A percentile compares a stretch with the other conserved stretches of the same genome.
Evolutionary conservation across 129 eudicot species (phyloP).

Genomic region (Deinandra increscens): DNA sequence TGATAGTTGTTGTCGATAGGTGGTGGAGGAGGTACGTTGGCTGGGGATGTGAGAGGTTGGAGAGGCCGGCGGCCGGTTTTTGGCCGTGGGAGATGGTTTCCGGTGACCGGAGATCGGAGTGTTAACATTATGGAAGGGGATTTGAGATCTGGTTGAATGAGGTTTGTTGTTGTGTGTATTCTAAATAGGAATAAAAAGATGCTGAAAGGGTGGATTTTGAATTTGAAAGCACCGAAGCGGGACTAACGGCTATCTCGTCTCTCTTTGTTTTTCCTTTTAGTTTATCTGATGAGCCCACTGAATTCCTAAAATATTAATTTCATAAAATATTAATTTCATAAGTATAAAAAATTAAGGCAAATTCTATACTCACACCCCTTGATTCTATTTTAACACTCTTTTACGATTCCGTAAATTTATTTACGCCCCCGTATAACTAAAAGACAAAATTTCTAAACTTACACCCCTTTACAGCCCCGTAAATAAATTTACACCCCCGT

Average conservation of each 20-base stretch:
- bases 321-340: no score
- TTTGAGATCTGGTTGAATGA: conserved; percentile 15
- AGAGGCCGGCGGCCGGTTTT: conserved; percentile 53
- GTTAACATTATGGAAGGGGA: conserved; percentile 39
- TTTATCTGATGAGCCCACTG: no score
- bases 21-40: conserved; percentile 25
- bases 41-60: conserved; percentile 44
- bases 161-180: not conserved
- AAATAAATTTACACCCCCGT: no score
- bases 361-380: no score
- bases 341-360: no score
- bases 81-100: conserved; percentile 32
- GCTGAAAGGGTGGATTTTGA: conserved; percentile 37
- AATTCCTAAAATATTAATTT: no score
- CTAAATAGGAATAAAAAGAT: conserved; percentile 13
- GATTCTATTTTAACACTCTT: no score
- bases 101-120: conserved; percentile 48
- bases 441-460: no score
- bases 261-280: not conserved
- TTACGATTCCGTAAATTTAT: no score
- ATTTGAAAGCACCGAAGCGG: conserved; percentile 60
- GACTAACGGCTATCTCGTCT: conserved; percentile 61
- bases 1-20: not conserved
- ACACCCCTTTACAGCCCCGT: no score
- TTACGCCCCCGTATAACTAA: no score